These are phyloP conservation scores for Obelidium mucronatum DNA, from an alignment of 192 early-diverging fungal genomes.

Conservation along the genomic window DNA sequence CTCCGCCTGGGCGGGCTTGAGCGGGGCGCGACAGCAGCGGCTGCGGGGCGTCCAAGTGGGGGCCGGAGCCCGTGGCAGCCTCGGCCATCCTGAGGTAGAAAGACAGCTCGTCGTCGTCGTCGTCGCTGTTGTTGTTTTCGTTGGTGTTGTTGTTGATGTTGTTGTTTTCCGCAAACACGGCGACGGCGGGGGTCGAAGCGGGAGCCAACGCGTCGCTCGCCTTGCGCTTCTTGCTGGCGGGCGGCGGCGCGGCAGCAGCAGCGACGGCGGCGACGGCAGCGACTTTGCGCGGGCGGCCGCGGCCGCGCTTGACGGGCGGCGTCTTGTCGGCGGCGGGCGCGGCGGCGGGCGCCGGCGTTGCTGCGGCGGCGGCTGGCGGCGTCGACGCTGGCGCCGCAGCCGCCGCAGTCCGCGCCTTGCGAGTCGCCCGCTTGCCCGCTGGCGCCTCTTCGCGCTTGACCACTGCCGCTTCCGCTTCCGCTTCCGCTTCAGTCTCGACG, in stretches of 20 bases:
- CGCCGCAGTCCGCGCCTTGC: not conserved
- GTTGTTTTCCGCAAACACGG: not conserved
- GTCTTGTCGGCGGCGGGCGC: not conserved
- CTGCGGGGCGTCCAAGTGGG: not conserved
- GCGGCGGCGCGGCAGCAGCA: not conserved
- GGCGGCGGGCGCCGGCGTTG: not conserved
- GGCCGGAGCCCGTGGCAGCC: not conserved
- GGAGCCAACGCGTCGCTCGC: not conserved
- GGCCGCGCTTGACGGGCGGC: slow-evolving; percentile 1
- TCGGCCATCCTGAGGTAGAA: slow-evolving; percentile 23
- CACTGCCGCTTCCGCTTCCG: not conserved
- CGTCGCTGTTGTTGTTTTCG: not conserved
- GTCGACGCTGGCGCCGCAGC: not conserved
- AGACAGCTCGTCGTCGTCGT: slow-evolving; percentile 14
- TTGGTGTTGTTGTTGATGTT: not conserved
- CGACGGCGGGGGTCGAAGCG: not conserved
- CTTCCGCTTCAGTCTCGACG: not conserved
- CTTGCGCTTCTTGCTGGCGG: slow-evolving; percentile 23
- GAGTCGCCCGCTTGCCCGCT: not conserved
- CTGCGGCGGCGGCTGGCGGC: not conserved
- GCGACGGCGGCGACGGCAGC: not conserved
- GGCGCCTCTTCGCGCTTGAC: not conserved
- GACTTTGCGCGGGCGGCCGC: slow-evolving; percentile 26
- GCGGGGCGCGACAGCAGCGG: not conserved
- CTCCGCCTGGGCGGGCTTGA: not conserved